These are phyloP conservation scores for Phytopythium ostracodes DNA, from an alignment of 352 stramenopile species.

Conservation along the genomic window DNA sequence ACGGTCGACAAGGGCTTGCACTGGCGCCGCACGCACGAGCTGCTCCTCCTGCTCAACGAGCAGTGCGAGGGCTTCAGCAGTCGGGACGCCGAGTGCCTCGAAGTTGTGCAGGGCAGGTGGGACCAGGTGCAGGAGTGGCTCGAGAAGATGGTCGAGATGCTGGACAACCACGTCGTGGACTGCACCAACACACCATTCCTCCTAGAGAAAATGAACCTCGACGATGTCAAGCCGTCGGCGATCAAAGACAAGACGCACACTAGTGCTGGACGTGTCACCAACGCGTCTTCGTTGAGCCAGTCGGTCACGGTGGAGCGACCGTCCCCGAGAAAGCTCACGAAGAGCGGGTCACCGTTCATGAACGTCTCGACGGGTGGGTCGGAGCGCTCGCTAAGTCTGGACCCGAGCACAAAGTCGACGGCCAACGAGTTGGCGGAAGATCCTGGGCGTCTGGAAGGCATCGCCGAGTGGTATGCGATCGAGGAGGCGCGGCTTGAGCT, in stretches of 20 bases:
- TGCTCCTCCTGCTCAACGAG: constrained; percentile 60
- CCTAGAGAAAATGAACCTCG: constrained; percentile 61
- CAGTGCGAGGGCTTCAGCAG: constrained; percentile 70
- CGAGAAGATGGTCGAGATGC: constrained; percentile 56
- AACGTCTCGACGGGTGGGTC: background rate
- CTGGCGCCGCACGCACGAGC: constrained; percentile 68
- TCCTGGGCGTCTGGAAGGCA: constrained; percentile 45
- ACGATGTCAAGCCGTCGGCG: constrained; percentile 12
- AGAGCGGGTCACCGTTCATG: constrained; percentile 1
- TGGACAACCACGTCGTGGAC: constrained; percentile 55
- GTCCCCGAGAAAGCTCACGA: constrained; percentile 2
- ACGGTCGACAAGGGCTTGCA: constrained; percentile 68
- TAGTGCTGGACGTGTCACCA: background rate
- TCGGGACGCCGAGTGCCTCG: constrained; percentile 41
- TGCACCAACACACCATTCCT: constrained; percentile 64
- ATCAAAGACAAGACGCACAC: constrained; percentile 2
- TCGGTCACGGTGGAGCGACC: background rate
- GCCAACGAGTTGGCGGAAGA: constrained; percentile 19
- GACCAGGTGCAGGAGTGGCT: constrained; percentile 65
- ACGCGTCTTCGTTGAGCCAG: background rate
- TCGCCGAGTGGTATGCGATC: constrained; percentile 69
- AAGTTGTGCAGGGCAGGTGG: constrained; percentile 52
- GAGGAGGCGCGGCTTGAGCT: constrained; percentile 68
- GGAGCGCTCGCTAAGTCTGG: background rate
- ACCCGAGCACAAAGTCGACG: background rate